These are phyloP conservation scores for Dunaliella sp. DNA, from an alignment of 139 green algal genomes.

Conservation along the genomic window DNA sequence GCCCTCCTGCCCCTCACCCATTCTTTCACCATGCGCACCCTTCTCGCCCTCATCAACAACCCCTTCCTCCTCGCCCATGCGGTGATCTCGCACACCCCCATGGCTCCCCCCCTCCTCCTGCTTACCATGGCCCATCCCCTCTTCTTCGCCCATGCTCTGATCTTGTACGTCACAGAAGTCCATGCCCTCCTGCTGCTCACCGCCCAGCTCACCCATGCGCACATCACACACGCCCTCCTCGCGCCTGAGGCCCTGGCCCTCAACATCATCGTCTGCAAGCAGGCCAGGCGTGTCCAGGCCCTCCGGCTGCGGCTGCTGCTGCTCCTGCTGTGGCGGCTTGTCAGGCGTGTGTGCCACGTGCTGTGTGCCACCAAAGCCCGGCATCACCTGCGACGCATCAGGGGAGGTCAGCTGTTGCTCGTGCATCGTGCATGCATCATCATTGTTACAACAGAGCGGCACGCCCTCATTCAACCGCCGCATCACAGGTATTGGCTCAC, in stretches of 20 bases:
- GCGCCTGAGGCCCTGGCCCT: neutral
- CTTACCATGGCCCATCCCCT: conserved; percentile 3
- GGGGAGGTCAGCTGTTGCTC: too few relatives aligned
- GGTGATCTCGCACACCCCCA: too few relatives aligned
- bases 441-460: too few relatives aligned
- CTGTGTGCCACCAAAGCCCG: conserved; percentile 20
- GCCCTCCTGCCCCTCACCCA: neutral
- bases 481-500: too few relatives aligned
- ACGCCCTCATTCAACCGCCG: too few relatives aligned
- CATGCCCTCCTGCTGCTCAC: neutral
- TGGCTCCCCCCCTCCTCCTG: neutral
- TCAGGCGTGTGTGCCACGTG: conserved; percentile 70
- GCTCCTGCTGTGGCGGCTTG: conserved; percentile 70
- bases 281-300: neutral
- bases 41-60: neutral
- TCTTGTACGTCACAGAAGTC: too few relatives aligned
- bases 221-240: neutral
- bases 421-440: too few relatives aligned
- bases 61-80: neutral
- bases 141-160: neutral
- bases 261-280: neutral
- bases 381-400: neutral
- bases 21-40: neutral
- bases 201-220: neutral
- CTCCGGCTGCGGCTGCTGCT: neutral